Conservation (phyloP, 176 grass and related monocot genomes). For the Avena atlantica region DNA sequence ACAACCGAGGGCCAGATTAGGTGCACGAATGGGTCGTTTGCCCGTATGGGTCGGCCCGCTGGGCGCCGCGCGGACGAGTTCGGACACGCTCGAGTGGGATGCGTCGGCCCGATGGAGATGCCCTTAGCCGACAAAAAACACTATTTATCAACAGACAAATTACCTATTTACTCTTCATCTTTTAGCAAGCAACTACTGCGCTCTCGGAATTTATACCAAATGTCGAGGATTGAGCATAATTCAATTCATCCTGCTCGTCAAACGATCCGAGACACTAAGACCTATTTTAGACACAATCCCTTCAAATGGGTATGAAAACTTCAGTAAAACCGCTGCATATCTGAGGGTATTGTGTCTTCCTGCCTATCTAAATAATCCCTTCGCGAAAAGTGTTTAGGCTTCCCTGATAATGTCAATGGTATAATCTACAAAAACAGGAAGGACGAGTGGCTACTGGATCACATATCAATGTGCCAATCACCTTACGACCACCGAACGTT, state of each 20-base stretch:
- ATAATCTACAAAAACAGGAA: conserved; percentile 3
- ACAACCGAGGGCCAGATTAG: too few species aligned
- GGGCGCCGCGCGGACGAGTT: too few species aligned
- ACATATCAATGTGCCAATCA: conserved; percentile 26
- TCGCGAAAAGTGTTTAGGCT: neutral
- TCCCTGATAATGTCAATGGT: conserved; percentile 4
- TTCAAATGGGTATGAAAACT: neutral
- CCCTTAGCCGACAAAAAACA: neutral
- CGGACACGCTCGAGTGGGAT: too few species aligned
- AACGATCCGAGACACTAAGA: neutral
- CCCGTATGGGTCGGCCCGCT: too few species aligned
- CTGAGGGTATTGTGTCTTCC: neutral
- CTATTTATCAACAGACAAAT: neutral
- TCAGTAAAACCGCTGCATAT: neutral
- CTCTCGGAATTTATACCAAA: neutral
- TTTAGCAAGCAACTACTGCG: neutral
- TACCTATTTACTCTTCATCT: neutral
- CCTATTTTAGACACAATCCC: neutral
- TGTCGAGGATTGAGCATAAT: neutral
- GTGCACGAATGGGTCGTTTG: too few species aligned
- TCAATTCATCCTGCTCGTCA: neutral
- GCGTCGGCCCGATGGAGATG: too few species aligned
- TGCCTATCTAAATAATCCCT: conserved; percentile 1
- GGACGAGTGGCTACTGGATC: neutral
- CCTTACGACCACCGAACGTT: conserved; percentile 41